A percentile compares a stretch with the other conserved stretches of the same genome.
phyloP scores from a whole-genome alignment of 83 land plant species.

The Picea engelmannii region DNA sequence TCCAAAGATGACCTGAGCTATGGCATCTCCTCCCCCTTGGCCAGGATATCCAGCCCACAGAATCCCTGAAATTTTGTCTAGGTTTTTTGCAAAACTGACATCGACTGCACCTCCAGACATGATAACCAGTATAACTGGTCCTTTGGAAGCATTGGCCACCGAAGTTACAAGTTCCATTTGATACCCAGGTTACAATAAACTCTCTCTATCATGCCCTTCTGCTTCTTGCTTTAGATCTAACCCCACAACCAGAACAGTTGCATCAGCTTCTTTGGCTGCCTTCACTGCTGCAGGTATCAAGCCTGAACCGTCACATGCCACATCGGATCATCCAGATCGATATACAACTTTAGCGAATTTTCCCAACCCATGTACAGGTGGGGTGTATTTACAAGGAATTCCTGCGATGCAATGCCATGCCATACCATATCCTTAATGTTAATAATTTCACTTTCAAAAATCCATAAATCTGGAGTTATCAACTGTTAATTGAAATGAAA shows the following conservation, averaged over 20 bases:
- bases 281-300: slow-evolving; percentile 27
- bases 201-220: slow-evolving; percentile 46
- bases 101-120: slow-evolving; percentile 58
- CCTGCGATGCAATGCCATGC: slow-evolving; percentile 20
- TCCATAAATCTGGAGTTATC: background rate
- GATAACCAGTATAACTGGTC: slow-evolving; percentile 57
- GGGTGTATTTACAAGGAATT: slow-evolving; percentile 32
- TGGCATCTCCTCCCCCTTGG: too few relatives aligned
- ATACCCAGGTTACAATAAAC: slow-evolving; percentile 42
- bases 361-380: slow-evolving; percentile 42
- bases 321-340: slow-evolving; percentile 33
- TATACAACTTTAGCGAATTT: slow-evolving; percentile 26
- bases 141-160: slow-evolving; percentile 40
- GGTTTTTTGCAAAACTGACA: slow-evolving; percentile 43
- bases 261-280: slow-evolving; percentile 45
- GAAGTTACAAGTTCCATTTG: slow-evolving; percentile 43
- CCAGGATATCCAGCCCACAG: too few relatives aligned
- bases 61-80: too few relatives aligned
- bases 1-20: too few relatives aligned
- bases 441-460: background rate
- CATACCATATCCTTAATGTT: background rate
- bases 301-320: slow-evolving; percentile 10
- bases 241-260: slow-evolving; percentile 44
- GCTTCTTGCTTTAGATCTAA: slow-evolving; percentile 44
- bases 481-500: background rate